Percentiles rank a stretch among this genome's conserved stretches.
Evolutionary conservation across 139 green algal species (phyloP).

Genomic region (Picocystis salinarum): DNA sequence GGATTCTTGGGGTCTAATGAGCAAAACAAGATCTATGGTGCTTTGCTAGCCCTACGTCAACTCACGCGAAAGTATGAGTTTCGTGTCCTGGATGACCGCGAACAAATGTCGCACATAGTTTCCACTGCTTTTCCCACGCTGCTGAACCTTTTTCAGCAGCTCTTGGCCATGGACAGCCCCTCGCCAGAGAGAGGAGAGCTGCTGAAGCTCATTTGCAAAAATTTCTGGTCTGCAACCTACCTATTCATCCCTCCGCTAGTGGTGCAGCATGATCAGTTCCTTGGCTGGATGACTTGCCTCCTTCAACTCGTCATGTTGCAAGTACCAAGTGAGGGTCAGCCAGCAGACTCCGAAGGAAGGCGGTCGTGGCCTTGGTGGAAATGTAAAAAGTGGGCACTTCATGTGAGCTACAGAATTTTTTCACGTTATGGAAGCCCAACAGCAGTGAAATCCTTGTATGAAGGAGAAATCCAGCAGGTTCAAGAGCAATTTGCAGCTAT

Average conservation of each 20-base stretch:
- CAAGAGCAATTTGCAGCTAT: conserved; percentile 37
- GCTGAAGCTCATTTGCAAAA: conserved; percentile 66
- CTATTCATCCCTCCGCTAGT: conserved; percentile 67
- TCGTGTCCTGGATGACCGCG: conserved; percentile 27
- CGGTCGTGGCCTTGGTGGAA: conserved; percentile 80
- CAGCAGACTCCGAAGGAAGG: conserved; percentile 34
- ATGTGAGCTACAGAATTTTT: conserved; percentile 63
- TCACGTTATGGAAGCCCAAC: conserved; percentile 30
- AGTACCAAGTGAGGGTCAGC: conserved; percentile 49
- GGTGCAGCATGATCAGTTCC: conserved; percentile 39
- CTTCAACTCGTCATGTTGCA: conserved; percentile 36
- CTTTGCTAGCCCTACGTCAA: conserved; percentile 55
- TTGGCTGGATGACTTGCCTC: conserved; percentile 63
- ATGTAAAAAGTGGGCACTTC: conserved; percentile 84
- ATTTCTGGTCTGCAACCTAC: conserved; percentile 76
- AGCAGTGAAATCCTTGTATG: conserved; percentile 5
- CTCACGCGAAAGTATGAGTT: conserved; percentile 94
- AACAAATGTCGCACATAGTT: conserved; percentile 25
- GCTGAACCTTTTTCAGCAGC: conserved; percentile 44
- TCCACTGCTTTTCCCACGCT: conserved; percentile 50
- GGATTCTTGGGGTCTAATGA: conserved; percentile 36
- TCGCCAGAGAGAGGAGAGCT: conserved; percentile 35
- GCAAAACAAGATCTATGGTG: conserved; percentile 45
- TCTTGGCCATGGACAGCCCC: conserved; percentile 13
- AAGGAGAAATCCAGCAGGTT: conserved; percentile 19